Percentiles rank a stretch among this genome's conserved stretches.
These are phyloP conservation scores for Tricladium varicosporioides DNA, from an alignment of 2,329 filamentous ascomycete genomes.

Conservation along the genomic window DNA sequence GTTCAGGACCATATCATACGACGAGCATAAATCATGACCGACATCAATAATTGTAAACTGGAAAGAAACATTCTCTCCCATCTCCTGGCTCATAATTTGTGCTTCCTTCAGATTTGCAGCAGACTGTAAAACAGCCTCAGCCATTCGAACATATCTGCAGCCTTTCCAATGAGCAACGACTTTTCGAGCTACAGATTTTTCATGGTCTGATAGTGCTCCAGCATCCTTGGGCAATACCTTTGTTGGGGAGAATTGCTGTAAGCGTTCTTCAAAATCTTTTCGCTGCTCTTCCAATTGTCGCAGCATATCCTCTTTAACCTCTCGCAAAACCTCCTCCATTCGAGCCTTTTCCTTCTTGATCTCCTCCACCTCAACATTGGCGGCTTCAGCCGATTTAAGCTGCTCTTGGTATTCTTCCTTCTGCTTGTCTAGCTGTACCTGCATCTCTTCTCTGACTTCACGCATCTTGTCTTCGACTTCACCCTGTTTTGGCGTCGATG, in stretches of 20 bases:
- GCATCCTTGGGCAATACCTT: constrained; percentile 46
- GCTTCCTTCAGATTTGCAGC: constrained; percentile 89
- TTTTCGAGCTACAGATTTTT: constrained; percentile 67
- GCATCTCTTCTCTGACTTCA: constrained; percentile 78
- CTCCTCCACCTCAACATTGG: constrained; percentile 77
- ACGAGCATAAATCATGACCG: constrained; percentile 85
- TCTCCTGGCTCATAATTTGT: constrained; percentile 95
- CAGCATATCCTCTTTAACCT: constrained; percentile 86
- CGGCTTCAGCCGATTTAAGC: constrained; percentile 70
- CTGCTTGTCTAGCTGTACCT: constrained; percentile 76
- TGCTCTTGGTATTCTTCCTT: constrained; percentile 81
- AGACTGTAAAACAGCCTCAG: constrained; percentile 84
- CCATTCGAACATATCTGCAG: constrained; percentile 89
- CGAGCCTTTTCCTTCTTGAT: constrained; percentile 77
- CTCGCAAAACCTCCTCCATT: constrained; percentile 79
- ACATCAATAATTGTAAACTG: constrained; percentile 91
- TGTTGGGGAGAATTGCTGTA: constrained; percentile 70
- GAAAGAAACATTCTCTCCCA: constrained; percentile 89
- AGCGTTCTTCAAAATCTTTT: constrained; percentile 78
- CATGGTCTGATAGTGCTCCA: constrained; percentile 59
- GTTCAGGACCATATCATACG: constrained; percentile 94
- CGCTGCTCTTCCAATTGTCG: constrained; percentile 80
- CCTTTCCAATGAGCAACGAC: constrained; percentile 75
- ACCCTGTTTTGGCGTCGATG: constrained; percentile 79
- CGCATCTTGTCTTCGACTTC: constrained; percentile 75